Evolutionary conservation across 352 stramenopile species (phyloP).

Genomic region (Globisporangium megalacanthum): DNA sequence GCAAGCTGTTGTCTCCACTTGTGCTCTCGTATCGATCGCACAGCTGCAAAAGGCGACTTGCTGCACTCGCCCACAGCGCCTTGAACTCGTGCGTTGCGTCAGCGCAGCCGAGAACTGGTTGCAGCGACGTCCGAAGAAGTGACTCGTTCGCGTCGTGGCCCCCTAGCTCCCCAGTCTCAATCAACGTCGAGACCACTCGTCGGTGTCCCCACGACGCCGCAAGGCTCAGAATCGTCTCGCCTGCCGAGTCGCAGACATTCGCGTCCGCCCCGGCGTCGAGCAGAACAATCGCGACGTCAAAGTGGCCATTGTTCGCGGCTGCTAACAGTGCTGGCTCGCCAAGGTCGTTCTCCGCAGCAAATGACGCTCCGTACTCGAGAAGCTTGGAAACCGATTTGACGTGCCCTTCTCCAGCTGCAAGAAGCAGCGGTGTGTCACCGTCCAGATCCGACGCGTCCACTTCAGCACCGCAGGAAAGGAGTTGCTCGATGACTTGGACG

Average conservation of each 20-base stretch:
- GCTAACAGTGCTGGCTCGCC: too few species aligned
- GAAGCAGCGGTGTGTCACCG: not conserved
- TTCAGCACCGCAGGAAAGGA: not conserved
- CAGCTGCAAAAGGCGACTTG: not conserved
- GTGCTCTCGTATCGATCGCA: not conserved
- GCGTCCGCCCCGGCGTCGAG: not conserved
- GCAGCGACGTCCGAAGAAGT: not conserved
- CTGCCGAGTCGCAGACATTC: not conserved
- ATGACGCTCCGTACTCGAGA: too few species aligned
- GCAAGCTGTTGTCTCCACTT: not conserved
- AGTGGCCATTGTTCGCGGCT: too few species aligned
- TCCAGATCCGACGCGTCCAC: not conserved
- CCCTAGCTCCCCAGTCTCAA: not conserved
- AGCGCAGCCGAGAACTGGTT: not conserved
- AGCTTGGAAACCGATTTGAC: not conserved
- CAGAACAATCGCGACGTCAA: not conserved
- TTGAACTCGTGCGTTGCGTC: not conserved
- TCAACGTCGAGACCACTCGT: not conserved
- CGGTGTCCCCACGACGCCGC: not conserved
- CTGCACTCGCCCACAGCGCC: not conserved
- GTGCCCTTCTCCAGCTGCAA: not conserved
- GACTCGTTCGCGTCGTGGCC: not conserved
- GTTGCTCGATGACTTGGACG: not conserved
- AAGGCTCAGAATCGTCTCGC: not conserved
- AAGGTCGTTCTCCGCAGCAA: too few species aligned